These are phyloP conservation scores for Fusarium euwallaceae DNA, from an alignment of 2,329 filamentous ascomycete species.

Conservation along the genomic window DNA sequence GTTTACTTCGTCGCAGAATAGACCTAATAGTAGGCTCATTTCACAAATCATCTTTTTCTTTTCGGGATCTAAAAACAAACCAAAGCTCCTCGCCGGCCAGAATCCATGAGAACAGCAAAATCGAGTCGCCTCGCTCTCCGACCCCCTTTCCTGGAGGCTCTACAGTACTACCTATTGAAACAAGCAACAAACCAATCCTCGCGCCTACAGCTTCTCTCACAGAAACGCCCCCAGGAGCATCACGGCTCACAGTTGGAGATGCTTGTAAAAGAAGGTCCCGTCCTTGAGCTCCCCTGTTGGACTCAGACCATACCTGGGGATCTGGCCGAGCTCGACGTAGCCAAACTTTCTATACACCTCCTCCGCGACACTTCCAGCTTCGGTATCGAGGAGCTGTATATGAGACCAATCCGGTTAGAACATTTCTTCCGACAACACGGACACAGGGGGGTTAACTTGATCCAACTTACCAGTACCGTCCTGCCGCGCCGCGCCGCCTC, in stretches of 20 bases:
- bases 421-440: background rate
- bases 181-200: background rate
- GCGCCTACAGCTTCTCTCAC: background rate
- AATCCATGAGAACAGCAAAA: constrained; percentile 37
- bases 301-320: constrained; percentile 66
- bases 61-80: constrained; percentile 36
- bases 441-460: background rate
- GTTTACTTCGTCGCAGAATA: background rate
- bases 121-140: constrained; percentile 46
- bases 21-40: background rate
- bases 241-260: constrained; percentile 52
- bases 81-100: constrained; percentile 35
- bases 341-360: constrained; percentile 67
- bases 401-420: background rate
- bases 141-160: constrained; percentile 27
- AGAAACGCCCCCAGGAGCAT: background rate
- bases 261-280: constrained; percentile 71
- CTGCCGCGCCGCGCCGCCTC: constrained; percentile 64
- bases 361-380: constrained; percentile 66
- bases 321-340: constrained; percentile 66
- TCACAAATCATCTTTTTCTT: constrained; percentile 21
- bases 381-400: constrained; percentile 64
- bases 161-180: constrained; percentile 27
- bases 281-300: constrained; percentile 63
- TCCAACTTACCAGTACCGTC: constrained; percentile 64